Conservation (phyloP, 2,329 filamentous ascomycete genomes). For the Diaporthe helianthi region DNA sequence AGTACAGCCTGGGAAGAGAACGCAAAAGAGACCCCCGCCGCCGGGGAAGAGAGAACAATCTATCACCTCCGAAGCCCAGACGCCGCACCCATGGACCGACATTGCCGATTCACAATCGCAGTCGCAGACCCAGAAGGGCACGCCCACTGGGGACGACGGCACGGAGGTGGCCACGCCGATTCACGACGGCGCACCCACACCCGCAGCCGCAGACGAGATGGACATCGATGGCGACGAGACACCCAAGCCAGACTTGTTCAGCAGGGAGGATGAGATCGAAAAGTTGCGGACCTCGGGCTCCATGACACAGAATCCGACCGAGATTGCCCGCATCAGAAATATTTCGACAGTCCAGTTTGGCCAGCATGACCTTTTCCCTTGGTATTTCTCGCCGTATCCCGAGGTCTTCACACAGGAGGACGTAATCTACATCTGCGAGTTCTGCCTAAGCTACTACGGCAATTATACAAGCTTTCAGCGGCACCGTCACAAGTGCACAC, state of each 20-base stretch:
- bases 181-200: slow-evolving; percentile 31
- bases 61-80: slow-evolving; percentile 59
- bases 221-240: slow-evolving; percentile 61
- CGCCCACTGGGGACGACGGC: slow-evolving; percentile 49
- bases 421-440: slow-evolving; percentile 95
- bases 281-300: slow-evolving; percentile 93
- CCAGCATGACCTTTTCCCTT: slow-evolving; percentile 88
- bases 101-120: slow-evolving; percentile 55
- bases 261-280: slow-evolving; percentile 91
- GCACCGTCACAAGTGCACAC: slow-evolving; percentile 87
- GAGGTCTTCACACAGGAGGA: slow-evolving; percentile 88
- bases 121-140: slow-evolving; percentile 51
- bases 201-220: slow-evolving; percentile 52
- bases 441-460: slow-evolving; percentile 91
- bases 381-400: slow-evolving; percentile 99
- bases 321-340: slow-evolving; percentile 95
- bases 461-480: slow-evolving; percentile 82
- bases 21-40: slow-evolving; percentile 57
- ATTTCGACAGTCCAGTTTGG: slow-evolving; percentile 95
- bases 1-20: slow-evolving; percentile 61
- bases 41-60: slow-evolving; percentile 63
- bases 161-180: slow-evolving; percentile 28
- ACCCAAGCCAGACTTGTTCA: slow-evolving; percentile 61
- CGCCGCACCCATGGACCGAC: slow-evolving; percentile 62
- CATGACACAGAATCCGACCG: slow-evolving; percentile 98